Evolutionary conservation across 768 basidiomycete genomes (phyloP), one percentile per base, ranked within the genome.

Genomic region (Tremella fuciformis): DNA sequence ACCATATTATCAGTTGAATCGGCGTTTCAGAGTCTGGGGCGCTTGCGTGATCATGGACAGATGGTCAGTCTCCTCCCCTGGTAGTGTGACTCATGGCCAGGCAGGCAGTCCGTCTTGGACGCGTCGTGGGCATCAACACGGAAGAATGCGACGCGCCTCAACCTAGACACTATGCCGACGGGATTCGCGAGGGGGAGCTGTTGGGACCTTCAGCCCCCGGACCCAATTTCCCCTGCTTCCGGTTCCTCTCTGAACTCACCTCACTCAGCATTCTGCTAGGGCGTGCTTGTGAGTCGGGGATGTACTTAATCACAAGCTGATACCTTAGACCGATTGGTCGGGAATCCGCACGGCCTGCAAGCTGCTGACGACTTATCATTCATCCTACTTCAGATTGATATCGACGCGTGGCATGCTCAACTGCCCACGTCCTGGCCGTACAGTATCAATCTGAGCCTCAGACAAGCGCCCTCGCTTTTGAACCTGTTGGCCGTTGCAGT

Each of bases 381-480:
- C 13, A n/a, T 58, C 39, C 46, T 57, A 57, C 53, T 60, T 3
- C 59, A 65, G 41, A 42, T 26, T 19, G 48, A 58, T 26, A 57
- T 65, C 39, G 63, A 65, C n/a, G 34, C 52, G 8, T 65, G 63
- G 63, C 16, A 55, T 8, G 47, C 55, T 6, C 55, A 60, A n/a
- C 48, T 65, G 19, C 63, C 63, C 8, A 44, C 44, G 2, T 42
- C 40, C n/a, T 65, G 63, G 63, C 63, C 55, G 13, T 65, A 65
- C 34, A 34, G 29, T 34, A 34, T 34, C 4, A 34, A 34, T 11
- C 11, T 34, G 29, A 34, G 29, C 29, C 59, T 65, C 21, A 49
- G 42, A 15, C 55, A 60, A 55, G 63, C 59, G 18, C 52, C 59
- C 1, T 16, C 47, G 3, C 22, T 65, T 47, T 51, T 65, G 56